Base-by-base conservation (phyloP, 768 basidiomycete species). In the Amanita fuliginea region DNA sequence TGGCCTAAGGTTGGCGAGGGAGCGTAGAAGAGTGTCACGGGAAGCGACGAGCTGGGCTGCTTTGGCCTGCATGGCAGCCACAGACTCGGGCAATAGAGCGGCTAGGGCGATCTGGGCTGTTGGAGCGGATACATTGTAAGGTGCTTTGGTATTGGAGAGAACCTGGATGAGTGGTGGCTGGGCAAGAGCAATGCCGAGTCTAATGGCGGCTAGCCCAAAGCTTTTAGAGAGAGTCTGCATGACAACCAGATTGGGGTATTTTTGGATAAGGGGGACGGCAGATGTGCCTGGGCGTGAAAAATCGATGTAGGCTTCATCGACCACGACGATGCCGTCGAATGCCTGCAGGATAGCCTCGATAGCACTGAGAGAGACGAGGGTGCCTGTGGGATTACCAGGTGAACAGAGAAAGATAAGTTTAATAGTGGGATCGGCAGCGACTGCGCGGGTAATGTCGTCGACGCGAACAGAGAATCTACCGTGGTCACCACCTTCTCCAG, bases 281-380 rank as follows among this genome's bases (percentile, higher is more conserved):
- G 82, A 86, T 24, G 73, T 65, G 14, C 70, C 72, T 7, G 71
- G 62, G 0, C 73, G 74, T 0, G 86, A 79, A 58, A 98, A 99
- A 63, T 99, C 96, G 61, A 98, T 86, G 66, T 99, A 98, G 0
- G 96, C 96, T 64, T 99, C 96, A 60, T 99, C 96, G 4, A 98
- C 83, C 24, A 95, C 75, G 34, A 97, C 83, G 53, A 99, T 80
- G 6, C 96, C 96, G 56, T 82, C 89, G 76, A 88, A 98, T 0
- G 87, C 87, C 26, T 92, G 82, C 21, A 95, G 69, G 13, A 98
- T 64, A 8, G 74, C 59, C 1, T 78, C 75, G 51, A 98, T 71
- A 10, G 82, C 74, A 8, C 73, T 58, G 21, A 94, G 76, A 0
- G 90, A 76, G 46, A 98, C 80, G 22, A 83, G 64, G 0, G 94